A percentile compares a stretch with the other conserved stretches of the same genome.
Conservation (phyloP, 139 green algal species). For the Chlamydomonas sp. region DNA sequence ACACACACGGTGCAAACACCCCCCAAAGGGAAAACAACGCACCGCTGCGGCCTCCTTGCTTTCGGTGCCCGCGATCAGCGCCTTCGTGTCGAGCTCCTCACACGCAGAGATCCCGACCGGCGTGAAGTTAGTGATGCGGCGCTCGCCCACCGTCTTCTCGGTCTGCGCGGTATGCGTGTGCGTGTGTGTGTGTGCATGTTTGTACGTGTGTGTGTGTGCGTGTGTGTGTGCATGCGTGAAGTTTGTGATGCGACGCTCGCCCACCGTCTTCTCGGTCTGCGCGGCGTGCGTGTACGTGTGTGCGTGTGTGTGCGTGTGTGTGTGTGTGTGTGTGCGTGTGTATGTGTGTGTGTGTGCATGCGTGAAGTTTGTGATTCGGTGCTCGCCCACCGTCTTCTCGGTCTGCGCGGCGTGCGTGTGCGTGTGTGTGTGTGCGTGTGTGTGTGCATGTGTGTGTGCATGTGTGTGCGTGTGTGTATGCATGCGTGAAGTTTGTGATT, state of each 20-base stretch:
- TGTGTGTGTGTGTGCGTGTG: too few species aligned
- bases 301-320: too few species aligned
- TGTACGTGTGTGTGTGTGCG: too few species aligned
- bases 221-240: constrained; percentile 42
- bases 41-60: constrained; percentile 38
- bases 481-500: constrained; percentile 57
- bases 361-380: background rate
- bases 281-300: background rate
- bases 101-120: constrained; percentile 68
- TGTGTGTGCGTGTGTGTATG: constrained; percentile 23
- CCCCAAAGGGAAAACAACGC: too few species aligned
- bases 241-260: constrained; percentile 70
- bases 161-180: background rate
- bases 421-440: background rate
- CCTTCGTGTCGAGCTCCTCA: constrained; percentile 56
- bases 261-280: constrained; percentile 48
- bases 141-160: constrained; percentile 66
- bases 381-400: constrained; percentile 59
- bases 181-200: background rate
- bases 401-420: background rate
- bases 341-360: constrained; percentile 31
- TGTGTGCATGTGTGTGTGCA: too few species aligned
- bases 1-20: too few species aligned
- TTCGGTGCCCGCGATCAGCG: constrained; percentile 27
- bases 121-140: constrained; percentile 59